Conservation (phyloP, 2,329 filamentous ascomycete species). For the Penicillium decumbens region DNA sequence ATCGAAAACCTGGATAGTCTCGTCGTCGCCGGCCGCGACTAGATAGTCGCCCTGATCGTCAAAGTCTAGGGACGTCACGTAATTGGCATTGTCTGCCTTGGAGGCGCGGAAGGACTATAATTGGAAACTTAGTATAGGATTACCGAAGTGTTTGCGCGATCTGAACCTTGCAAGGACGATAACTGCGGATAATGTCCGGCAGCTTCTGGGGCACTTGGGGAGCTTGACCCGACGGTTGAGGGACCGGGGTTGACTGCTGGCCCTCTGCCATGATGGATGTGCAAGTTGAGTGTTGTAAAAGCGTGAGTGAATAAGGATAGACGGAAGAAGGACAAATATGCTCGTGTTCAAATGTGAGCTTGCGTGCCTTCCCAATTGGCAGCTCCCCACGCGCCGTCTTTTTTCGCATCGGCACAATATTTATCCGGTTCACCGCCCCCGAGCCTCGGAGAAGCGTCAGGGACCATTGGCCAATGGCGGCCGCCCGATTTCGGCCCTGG, state of each 20-base stretch:
- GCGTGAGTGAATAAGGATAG: not conserved
- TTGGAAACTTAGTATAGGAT: slow-evolving; percentile 8
- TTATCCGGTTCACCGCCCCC: slow-evolving; percentile 17
- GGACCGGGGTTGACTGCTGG: slow-evolving; percentile 24
- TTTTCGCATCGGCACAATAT: slow-evolving; percentile 7
- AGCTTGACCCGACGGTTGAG: slow-evolving; percentile 23
- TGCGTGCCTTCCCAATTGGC: slow-evolving; percentile 5
- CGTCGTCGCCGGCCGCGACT: slow-evolving; percentile 87
- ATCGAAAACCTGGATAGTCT: slow-evolving; percentile 93
- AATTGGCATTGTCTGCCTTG: slow-evolving; percentile 46
- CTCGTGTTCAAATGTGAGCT: not conserved
- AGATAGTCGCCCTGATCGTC: slow-evolving; percentile 91
- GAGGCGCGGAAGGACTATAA: slow-evolving; percentile 30
- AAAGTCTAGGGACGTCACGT: slow-evolving; percentile 88
- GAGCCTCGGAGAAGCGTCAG: slow-evolving; percentile 10
- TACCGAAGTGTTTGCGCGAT: not conserved
- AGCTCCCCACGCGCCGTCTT: slow-evolving; percentile 20
- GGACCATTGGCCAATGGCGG: slow-evolving; percentile 13
- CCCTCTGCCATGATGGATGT: slow-evolving; percentile 26
- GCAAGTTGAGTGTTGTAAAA: not conserved
- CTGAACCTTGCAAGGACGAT: slow-evolving; percentile 70
- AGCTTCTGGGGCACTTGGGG: slow-evolving; percentile 57
- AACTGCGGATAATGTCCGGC: slow-evolving; percentile 70
- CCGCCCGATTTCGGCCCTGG: slow-evolving; percentile 11
- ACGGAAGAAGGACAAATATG: not conserved